Evolutionary conservation across 306 rosid species (phyloP).

Genomic region (Malus sylvestris): DNA sequence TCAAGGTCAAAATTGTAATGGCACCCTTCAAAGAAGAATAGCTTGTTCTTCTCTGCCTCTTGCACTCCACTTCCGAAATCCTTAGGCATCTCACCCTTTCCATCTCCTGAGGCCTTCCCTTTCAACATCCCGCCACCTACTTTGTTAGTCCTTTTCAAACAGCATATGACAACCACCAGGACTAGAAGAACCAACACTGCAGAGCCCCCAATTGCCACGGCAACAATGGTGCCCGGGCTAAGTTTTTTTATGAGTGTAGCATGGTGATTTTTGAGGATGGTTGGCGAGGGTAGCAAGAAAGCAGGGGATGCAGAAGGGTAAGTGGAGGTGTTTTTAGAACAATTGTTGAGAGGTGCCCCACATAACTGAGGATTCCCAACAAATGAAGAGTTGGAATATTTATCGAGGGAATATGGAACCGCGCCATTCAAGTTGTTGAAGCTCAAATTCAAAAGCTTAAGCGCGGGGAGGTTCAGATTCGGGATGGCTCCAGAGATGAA

Average conservation of each 20-base stretch:
- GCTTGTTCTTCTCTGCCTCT: constrained; percentile 70
- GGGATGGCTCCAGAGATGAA: constrained; percentile 61
- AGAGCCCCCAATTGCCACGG: constrained; percentile 43
- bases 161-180: constrained; percentile 33
- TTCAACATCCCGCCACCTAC: constrained; percentile 36
- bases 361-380: constrained; percentile 57
- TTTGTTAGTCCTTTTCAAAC: constrained; percentile 30
- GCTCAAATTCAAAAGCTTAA: constrained; percentile 56
- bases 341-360: constrained; percentile 54
- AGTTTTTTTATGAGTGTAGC: constrained; percentile 29
- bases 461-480: constrained; percentile 45
- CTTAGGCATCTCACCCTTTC: constrained; percentile 52
- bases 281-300: constrained; percentile 27
- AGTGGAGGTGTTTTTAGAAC: constrained; percentile 32
- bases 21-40: constrained; percentile 69
- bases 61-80: constrained; percentile 85
- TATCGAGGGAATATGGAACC: constrained; percentile 51
- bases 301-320: constrained; percentile 41
- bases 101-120: constrained; percentile 49
- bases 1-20: constrained; percentile 61
- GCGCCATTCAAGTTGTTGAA: constrained; percentile 59
- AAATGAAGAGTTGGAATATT: constrained; percentile 52
- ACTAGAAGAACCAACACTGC: constrained; percentile 35
- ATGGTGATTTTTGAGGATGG: constrained; percentile 21
- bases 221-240: constrained; percentile 41